Percentiles rank a stretch among this genome's conserved stretches.
phyloP scores from a whole-genome alignment of 352 stramenopile genomes.

The Phytophthora quininea region DNA sequence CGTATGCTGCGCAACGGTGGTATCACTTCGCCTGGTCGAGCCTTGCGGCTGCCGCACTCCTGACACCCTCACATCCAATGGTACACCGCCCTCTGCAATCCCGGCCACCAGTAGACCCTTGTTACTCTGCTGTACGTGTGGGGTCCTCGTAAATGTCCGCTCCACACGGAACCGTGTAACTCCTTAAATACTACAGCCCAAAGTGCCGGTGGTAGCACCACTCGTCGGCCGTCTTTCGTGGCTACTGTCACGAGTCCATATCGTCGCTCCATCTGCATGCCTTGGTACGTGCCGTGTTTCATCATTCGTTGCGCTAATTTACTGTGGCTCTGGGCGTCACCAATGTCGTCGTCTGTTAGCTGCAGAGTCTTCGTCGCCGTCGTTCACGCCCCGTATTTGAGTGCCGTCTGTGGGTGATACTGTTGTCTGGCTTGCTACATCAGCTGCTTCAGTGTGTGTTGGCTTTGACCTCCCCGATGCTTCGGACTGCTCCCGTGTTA shows the following conservation, averaged over 20 bases:
- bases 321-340: neutral
- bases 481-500: no score
- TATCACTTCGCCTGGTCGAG: conserved; percentile 1
- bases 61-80: conserved; percentile 10
- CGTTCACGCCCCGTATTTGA: no score
- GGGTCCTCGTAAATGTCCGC: conserved; percentile 8
- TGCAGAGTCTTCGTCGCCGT: neutral
- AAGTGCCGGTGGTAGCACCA: conserved; percentile 13
- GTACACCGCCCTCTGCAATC: neutral
- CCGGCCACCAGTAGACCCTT: conserved; percentile 15
- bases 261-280: neutral
- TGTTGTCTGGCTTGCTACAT: no score
- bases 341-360: neutral
- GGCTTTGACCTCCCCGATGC: no score
- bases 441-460: neutral
- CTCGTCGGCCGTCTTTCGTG: neutral
- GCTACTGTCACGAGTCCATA: neutral
- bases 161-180: conserved; percentile 17
- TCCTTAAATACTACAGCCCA: conserved; percentile 12
- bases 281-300: neutral
- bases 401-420: no score
- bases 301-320: neutral
- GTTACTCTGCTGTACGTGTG: conserved; percentile 7
- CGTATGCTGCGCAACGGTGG: conserved; percentile 14
- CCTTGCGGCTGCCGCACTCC: conserved; percentile 21